phyloP scores from a whole-genome alignment of 805 yeast genomes.

The Kluyveromyces siamensis region DNA sequence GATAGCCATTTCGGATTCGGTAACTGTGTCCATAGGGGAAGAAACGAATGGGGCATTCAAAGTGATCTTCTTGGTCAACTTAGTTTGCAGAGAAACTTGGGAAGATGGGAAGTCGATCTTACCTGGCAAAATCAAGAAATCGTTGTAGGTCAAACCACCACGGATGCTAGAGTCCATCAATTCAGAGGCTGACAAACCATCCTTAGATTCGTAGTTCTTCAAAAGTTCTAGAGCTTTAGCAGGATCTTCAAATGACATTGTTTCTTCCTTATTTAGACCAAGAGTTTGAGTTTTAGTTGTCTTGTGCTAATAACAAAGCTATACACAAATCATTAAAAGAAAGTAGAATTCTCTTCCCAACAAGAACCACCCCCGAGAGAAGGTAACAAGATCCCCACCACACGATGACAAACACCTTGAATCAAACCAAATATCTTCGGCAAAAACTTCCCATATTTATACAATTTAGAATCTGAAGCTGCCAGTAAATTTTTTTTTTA shows the following conservation, averaged over 20 bases:
- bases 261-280: neutral
- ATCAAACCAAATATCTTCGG: neutral
- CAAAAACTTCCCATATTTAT: neutral
- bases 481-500: neutral
- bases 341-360: neutral
- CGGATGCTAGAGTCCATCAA: constrained; percentile 83
- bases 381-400: neutral
- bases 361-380: neutral
- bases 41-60: constrained; percentile 93
- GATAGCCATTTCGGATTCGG: constrained; percentile 96
- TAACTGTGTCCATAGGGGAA: constrained; percentile 99
- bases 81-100: constrained; percentile 69
- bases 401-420: neutral
- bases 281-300: neutral
- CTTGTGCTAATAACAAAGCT: neutral
- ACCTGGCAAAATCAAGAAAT: constrained; percentile 91
- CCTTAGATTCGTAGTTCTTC: constrained; percentile 56
- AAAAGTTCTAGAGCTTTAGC: constrained; percentile 63
- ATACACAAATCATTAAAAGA: neutral
- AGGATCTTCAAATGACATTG: constrained; percentile 26
- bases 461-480: neutral
- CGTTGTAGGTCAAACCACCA: constrained; percentile 98
- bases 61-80: constrained; percentile 83
- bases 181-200: constrained; percentile 75
- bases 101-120: constrained; percentile 83